These are phyloP conservation scores for Hyphodiscus sp. DNA, from an alignment of 2,329 filamentous ascomycete genomes.

Conservation along the genomic window DNA sequence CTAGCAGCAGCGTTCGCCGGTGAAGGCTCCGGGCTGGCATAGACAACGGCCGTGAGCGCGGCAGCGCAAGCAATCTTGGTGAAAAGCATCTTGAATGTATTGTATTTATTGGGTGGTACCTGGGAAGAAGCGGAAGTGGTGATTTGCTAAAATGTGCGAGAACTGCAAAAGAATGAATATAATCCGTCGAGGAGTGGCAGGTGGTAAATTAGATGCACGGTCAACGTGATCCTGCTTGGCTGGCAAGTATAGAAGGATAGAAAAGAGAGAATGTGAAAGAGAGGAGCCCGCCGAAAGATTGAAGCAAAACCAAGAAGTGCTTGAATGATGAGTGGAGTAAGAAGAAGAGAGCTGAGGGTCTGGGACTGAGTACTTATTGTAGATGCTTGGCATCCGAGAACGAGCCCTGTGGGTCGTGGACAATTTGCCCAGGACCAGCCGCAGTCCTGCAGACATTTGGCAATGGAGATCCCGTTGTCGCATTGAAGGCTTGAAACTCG, in stretches of 20 bases:
- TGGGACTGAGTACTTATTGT: constrained; percentile 26
- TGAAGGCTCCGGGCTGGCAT: constrained; percentile 14
- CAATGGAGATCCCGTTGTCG: constrained; percentile 26
- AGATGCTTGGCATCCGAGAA: constrained; percentile 24
- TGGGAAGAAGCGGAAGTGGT: neutral
- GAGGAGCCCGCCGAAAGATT: constrained; percentile 22
- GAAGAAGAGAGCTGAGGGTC: constrained; percentile 15
- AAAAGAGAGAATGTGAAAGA: constrained; percentile 26
- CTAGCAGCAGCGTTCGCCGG: constrained; percentile 6
- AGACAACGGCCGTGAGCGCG: constrained; percentile 18
- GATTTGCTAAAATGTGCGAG: constrained; percentile 3
- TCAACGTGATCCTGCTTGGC: constrained; percentile 33
- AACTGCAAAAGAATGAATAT: constrained; percentile 23
- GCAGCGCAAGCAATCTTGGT: constrained; percentile 19
- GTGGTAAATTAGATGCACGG: constrained; percentile 28
- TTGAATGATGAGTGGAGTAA: constrained; percentile 18
- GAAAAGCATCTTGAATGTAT: constrained; percentile 25
- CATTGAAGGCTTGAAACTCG: constrained; percentile 27
- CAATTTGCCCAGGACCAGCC: constrained; percentile 17
- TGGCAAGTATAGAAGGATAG: constrained; percentile 24
- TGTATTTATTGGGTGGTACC: neutral
- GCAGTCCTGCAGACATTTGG: constrained; percentile 19
- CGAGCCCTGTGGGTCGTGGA: constrained; percentile 4
- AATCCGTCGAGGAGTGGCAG: constrained; percentile 28
- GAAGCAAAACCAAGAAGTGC: constrained; percentile 16